Evolutionary conservation across 1,284 basidiomycete genomes (phyloP).

Genomic region (Ceratobasidium sp.): DNA sequence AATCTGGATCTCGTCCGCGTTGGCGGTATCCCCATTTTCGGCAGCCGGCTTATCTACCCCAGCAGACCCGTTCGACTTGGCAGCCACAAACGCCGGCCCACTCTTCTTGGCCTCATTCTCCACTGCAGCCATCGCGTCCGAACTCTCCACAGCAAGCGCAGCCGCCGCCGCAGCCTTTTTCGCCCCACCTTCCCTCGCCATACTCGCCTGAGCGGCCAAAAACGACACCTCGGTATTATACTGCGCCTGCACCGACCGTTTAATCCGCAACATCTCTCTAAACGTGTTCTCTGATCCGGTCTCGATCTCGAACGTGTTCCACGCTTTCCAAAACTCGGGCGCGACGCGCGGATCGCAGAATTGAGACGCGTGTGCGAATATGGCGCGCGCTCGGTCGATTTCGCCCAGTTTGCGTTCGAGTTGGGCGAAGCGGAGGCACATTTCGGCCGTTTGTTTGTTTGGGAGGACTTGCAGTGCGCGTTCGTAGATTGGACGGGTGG

Average conservation of each 20-base stretch:
- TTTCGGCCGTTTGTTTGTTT: conserved; percentile 94
- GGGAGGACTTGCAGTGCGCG: conserved; percentile 94
- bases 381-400: conserved; percentile 95
- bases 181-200: conserved; percentile 69
- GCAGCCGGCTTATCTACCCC: conserved; percentile 41
- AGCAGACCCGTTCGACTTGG: conserved; percentile 63
- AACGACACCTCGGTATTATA: conserved; percentile 97
- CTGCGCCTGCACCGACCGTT: conserved; percentile 96
- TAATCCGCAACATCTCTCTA: conserved; percentile 96
- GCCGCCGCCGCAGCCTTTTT: conserved; percentile 56
- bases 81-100: conserved; percentile 76
- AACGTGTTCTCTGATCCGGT: conserved; percentile 99
- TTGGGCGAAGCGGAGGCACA: conserved; percentile 96
- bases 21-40: conserved; percentile 60
- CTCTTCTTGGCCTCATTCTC: conserved; percentile 68
- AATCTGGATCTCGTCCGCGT: conserved; percentile 86
- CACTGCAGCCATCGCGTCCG: conserved; percentile 69
- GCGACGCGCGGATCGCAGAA: conserved; percentile 96
- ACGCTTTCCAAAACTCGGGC: conserved; percentile 94
- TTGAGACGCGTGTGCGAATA: conserved; percentile 97
- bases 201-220: conserved; percentile 86
- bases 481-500: conserved; percentile 97
- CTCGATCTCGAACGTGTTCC: conserved; percentile 98
- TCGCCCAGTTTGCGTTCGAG: conserved; percentile 99
- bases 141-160: conserved; percentile 58